Evolutionary conservation across 148 eudicot genomes (phyloP), one percentile per base, ranked within the genome.

Genomic region (Vaccinium myrtillus): DNA sequence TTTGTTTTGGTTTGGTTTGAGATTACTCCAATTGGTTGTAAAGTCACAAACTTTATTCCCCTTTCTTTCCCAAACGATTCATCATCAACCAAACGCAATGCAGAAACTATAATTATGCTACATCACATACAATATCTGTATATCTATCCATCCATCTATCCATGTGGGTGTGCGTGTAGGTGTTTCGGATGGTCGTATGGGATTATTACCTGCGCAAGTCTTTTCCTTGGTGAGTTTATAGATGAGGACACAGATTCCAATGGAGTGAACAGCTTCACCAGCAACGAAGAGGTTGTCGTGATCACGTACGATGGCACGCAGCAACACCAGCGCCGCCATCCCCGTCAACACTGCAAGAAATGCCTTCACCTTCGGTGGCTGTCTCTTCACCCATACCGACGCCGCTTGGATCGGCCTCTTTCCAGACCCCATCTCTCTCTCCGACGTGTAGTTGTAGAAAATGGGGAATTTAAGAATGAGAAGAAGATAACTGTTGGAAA

Each of bases 311-410:
- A 92, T 88, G 36, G 88, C 83, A 12, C 98, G 86, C 16, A 95
- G 87, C 65, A 94, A 30, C 5, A 91, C 95, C 43, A 95, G 86
- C 11, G 95, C 89, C 21, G 91, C 89, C 96, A 92, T 91, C 23
- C 94, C 96, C 36, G 93, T 79, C 12, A 92, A 90, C 15, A 95
- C 98, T 39, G 93, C 98, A 6, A 95, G 85, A 54, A 95, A 91
- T 16, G 94, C 98, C 90, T 95, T 95, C 81, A 95, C 95, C 91
- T 94, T 95, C 10, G 98, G 96, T 51, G 96, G 96, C 79, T 95
- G 98, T 51, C 96, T 85, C 82, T 90, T 88, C 2, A 94, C 89
- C 98, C 97, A 94, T 77, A 85, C 8, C 69, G 87, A 55, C 61
- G 89, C 87, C 13, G 91, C 84, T 36, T 92, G 92, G 90, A 92